These are phyloP conservation scores for Apophysomyces variabilis DNA, from an alignment of 371 early-diverging fungal species.

Conservation along the genomic window DNA sequence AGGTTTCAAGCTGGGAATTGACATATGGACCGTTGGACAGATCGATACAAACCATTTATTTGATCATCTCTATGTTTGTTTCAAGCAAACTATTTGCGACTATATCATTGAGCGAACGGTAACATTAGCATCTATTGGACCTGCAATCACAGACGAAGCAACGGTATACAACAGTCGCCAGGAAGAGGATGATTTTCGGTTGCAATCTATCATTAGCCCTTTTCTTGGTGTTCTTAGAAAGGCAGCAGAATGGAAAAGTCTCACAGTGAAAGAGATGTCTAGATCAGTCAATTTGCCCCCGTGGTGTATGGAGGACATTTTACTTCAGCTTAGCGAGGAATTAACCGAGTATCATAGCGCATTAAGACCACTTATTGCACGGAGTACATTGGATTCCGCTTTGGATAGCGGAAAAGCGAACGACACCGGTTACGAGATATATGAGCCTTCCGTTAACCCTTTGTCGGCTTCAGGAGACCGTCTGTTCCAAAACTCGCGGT, in stretches of 20 bases:
- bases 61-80: slow-evolving; percentile 53
- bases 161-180: slow-evolving; percentile 23
- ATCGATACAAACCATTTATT: slow-evolving; percentile 58
- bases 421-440: slow-evolving; percentile 12
- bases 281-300: slow-evolving; percentile 29
- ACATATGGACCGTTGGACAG: slow-evolving; percentile 75
- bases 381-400: slow-evolving; percentile 16
- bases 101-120: slow-evolving; percentile 68
- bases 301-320: slow-evolving; percentile 46
- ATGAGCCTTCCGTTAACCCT: slow-evolving; percentile 6
- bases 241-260: slow-evolving; percentile 55
- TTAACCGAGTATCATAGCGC: slow-evolving; percentile 31
- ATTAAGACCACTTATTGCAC: slow-evolving; percentile 33
- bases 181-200: slow-evolving; percentile 15
- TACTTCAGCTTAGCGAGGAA: slow-evolving; percentile 37
- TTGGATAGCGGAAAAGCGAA: neutral
- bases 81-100: slow-evolving; percentile 70
- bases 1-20: slow-evolving; percentile 57
- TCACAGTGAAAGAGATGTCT: slow-evolving; percentile 58
- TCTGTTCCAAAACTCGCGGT: slow-evolving; percentile 32
- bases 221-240: slow-evolving; percentile 46
- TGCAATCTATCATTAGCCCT: slow-evolving; percentile 42
- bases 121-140: slow-evolving; percentile 29
- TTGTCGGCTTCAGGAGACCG: neutral
- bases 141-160: neutral